These are phyloP conservation scores for Geotrichum restrictum DNA, from an alignment of 1,139 yeast species.

Conservation along the genomic window DNA sequence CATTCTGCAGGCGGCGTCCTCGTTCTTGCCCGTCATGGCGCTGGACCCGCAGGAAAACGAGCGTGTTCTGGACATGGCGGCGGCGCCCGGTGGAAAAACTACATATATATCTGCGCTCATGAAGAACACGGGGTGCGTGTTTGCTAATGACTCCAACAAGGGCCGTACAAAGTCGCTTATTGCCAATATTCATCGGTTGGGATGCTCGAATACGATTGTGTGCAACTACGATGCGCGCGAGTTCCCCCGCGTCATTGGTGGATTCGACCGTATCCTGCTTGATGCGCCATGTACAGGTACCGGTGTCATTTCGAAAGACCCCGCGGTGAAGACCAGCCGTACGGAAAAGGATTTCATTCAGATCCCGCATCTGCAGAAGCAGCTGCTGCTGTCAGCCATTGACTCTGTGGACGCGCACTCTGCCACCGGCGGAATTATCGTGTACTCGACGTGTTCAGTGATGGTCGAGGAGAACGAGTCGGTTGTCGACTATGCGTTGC, in stretches of 20 bases:
- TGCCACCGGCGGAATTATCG: slow-evolving; percentile 88
- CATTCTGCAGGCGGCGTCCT: slow-evolving; percentile 96
- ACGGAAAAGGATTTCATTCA: slow-evolving; percentile 95
- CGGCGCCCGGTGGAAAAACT: slow-evolving; percentile 99
- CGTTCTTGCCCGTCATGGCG: slow-evolving; percentile 97
- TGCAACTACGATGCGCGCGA: slow-evolving; percentile 98
- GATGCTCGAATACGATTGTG: slow-evolving; percentile 93
- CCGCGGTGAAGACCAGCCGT: slow-evolving; percentile 87
- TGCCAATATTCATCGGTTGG: slow-evolving; percentile 95
- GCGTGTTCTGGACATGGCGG: slow-evolving; percentile 96
- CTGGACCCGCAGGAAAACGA: slow-evolving; percentile 94
- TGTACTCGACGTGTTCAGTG: slow-evolving; percentile 96
- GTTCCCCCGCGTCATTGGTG: slow-evolving; percentile 97
- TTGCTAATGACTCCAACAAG: slow-evolving; percentile 95
- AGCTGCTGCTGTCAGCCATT: slow-evolving; percentile 85
- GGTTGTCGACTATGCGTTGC: slow-evolving; percentile 94
- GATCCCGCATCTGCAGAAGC: slow-evolving; percentile 95
- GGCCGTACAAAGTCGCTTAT: slow-evolving; percentile 93
- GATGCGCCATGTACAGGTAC: slow-evolving; percentile 99
- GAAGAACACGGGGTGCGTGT: slow-evolving; percentile 96
- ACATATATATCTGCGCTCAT: slow-evolving; percentile 92
- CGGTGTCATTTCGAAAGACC: slow-evolving; percentile 98
- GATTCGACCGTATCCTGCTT: slow-evolving; percentile 87
- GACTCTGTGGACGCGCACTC: slow-evolving; percentile 95
- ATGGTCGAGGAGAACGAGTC: slow-evolving; percentile 98